These are phyloP conservation scores for Monilinia fructicola DNA, from an alignment of 2,329 filamentous ascomycete species.

Conservation along the genomic window DNA sequence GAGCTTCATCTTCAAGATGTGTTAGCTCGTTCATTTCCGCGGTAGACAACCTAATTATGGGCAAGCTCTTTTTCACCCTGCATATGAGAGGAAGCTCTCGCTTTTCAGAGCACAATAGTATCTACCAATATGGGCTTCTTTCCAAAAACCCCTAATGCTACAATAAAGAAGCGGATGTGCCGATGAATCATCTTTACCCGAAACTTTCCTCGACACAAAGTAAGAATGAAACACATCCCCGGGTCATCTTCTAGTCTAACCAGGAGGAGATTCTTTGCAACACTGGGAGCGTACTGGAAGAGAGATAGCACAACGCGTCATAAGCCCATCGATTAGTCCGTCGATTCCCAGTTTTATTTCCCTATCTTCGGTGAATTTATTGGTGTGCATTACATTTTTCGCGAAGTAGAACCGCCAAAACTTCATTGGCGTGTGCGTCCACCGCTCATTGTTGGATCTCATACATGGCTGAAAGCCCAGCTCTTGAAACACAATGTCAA, in stretches of 20 bases:
- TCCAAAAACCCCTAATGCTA: neutral
- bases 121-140: no score
- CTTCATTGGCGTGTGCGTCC: neutral
- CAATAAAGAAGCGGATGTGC: neutral
- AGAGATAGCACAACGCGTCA: neutral
- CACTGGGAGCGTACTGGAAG: neutral
- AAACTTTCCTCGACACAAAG: neutral
- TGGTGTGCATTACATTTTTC: neutral
- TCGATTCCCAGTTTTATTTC: neutral
- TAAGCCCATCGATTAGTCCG: neutral
- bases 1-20: neutral
- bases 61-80: neutral
- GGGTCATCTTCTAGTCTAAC: neutral
- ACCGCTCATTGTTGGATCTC: neutral
- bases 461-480: neutral
- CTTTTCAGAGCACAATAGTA: no score
- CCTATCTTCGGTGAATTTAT: neutral
- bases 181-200: neutral
- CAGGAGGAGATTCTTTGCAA: neutral
- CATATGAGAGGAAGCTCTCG: neutral
- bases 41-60: neutral
- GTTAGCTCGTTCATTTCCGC: neutral
- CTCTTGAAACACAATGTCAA: neutral
- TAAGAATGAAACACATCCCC: neutral
- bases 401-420: neutral